These are phyloP conservation scores for Apiospora malaysiana DNA, from an alignment of 2,329 filamentous ascomycete genomes.

Conservation along the genomic window DNA sequence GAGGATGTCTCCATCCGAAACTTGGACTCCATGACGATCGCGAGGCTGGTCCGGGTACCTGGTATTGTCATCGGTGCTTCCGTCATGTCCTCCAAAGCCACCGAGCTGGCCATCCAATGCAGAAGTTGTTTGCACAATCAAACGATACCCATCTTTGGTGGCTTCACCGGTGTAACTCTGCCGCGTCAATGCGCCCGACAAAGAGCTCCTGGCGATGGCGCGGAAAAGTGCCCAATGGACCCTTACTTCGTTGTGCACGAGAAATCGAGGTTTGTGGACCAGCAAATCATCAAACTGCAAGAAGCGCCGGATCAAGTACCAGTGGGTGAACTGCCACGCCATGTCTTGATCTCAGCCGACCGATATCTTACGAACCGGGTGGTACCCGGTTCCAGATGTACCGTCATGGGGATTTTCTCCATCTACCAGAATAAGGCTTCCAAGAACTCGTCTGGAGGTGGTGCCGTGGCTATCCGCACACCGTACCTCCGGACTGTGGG, in stretches of 20 bases:
- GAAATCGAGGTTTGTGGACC: slow-evolving; percentile 92
- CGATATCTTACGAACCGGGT: slow-evolving; percentile 94
- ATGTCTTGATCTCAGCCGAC: slow-evolving; percentile 96
- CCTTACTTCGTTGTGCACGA: slow-evolving; percentile 97
- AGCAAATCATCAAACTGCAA: slow-evolving; percentile 97
- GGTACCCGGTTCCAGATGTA: slow-evolving; percentile 92
- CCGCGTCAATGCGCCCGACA: slow-evolving; percentile 76
- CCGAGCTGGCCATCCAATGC: slow-evolving; percentile 84
- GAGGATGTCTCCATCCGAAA: slow-evolving; percentile 93
- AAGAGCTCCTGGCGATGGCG: slow-evolving; percentile 68
- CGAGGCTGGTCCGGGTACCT: slow-evolving; percentile 92
- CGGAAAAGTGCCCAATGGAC: slow-evolving; percentile 84
- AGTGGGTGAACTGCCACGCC: slow-evolving; percentile 91
- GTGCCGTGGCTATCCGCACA: slow-evolving; percentile 92
- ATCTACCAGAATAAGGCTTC: slow-evolving; percentile 94
- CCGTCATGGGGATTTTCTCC: slow-evolving; percentile 95
- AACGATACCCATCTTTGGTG: slow-evolving; percentile 75
- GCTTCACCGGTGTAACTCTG: slow-evolving; percentile 85
- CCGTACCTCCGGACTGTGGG: slow-evolving; percentile 93
- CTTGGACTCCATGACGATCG: slow-evolving; percentile 89
- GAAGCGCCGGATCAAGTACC: slow-evolving; percentile 97
- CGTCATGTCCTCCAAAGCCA: slow-evolving; percentile 95
- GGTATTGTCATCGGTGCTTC: slow-evolving; percentile 98
- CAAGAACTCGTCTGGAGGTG: slow-evolving; percentile 71
- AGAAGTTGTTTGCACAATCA: slow-evolving; percentile 80